Conservation (phyloP, 805 yeast genomes). For the Clavispora vitiphila region DNA sequence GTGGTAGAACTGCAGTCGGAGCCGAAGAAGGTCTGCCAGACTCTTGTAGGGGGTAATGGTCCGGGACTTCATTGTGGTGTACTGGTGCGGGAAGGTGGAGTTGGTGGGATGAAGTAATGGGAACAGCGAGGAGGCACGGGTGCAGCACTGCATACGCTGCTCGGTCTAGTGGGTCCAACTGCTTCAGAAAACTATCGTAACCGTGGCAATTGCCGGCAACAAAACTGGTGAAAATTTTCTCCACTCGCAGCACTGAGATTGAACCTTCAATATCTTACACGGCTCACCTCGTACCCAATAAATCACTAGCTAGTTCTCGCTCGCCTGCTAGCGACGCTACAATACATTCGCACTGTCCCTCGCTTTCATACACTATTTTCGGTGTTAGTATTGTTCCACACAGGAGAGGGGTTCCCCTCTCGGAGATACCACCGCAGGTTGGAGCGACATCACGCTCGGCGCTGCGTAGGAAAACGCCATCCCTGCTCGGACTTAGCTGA, state of each 20-base stretch:
- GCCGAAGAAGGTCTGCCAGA: conserved; percentile 6
- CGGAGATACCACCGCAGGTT: not conserved
- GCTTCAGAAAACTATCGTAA: too few relatives aligned
- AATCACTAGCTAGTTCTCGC: too few relatives aligned
- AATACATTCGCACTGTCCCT: too few relatives aligned
- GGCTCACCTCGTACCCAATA: too few relatives aligned
- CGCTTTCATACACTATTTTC: not conserved
- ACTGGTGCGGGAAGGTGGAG: not conserved
- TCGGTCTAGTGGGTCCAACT: too few relatives aligned
- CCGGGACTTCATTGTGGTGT: not conserved
- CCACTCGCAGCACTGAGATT: too few relatives aligned
- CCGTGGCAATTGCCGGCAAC: too few relatives aligned
- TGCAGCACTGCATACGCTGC: too few relatives aligned
- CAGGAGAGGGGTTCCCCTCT: not conserved
- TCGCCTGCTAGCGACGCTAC: too few relatives aligned
- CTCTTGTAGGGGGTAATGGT: conserved; percentile 8
- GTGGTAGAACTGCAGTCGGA: conserved; percentile 7
- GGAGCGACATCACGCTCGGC: not conserved
- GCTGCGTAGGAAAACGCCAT: not conserved
- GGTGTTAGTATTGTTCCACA: not conserved
- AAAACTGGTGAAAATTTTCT: too few relatives aligned
- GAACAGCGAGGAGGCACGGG: not conserved
- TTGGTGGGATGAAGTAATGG: not conserved
- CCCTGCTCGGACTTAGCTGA: not conserved
- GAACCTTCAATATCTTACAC: too few relatives aligned